Base-by-base conservation (phyloP, 2,329 filamentous ascomycete genomes). In the Pseudocercospora pini-densiflorae region DNA sequence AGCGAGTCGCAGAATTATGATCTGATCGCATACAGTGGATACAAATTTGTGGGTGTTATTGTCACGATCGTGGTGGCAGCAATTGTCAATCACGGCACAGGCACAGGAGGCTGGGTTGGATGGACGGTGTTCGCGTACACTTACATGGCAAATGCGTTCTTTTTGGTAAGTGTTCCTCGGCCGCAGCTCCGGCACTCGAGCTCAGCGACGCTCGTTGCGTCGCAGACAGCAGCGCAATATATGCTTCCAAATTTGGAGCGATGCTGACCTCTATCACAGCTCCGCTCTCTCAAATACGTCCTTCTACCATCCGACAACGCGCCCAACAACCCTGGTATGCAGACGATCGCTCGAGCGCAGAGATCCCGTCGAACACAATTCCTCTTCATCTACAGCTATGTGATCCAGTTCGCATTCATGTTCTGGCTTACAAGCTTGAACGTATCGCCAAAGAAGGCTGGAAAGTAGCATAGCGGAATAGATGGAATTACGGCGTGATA, bases 31-130 rank as follows among this genome's bases (percentile, higher is more conserved):
- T 99, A 99, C 81, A 94, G 92, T 1, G 96, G 96, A 21, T 99
- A 99, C 83, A 99, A 99, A 80, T 99, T 99, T 76, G 94, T 99
- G 29, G 95, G 94, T 33, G 93, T 97, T 72, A 99, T 99, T 68
- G 86, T 92, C 59, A 97, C 94, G 0, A 88, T 98, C 68, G 86
- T 91, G 12, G 82, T 94, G 19, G 90, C 92, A 16, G 92, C 96
- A 79, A 85, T 93, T 16, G 81, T 92, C 70, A 96, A 90, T 64
- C 88, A 89, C 12, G 91, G 93, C 53, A 88, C 89, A 74, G 92
- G 94, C 23, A 95, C 93, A 2, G 91, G 94, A 59, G 91, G 93
- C 62, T 96, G 92, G 92, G 84, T 93, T 61, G 92, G 93, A 73
- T 98, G 94, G 94, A 81, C 86, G 8, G 86, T 97, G 63, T 99